These are phyloP conservation scores for Gossypium sturtianum DNA, from an alignment of 345 rosid species.

Conservation along the genomic window DNA sequence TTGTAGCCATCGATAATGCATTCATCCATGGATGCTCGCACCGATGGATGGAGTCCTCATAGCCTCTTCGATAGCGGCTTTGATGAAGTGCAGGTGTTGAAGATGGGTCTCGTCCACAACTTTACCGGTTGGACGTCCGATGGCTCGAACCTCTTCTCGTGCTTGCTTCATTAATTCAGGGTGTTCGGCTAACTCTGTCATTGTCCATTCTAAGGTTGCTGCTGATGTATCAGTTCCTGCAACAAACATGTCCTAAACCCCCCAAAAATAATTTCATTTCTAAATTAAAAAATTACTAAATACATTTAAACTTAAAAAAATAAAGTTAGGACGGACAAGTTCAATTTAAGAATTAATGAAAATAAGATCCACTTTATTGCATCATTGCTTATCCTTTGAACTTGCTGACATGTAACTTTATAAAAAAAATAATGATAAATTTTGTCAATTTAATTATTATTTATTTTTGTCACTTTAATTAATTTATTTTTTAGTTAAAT, in stretches of 20 bases:
- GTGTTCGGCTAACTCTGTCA: constrained; percentile 33
- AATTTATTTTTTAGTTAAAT: no score
- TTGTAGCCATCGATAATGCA: constrained; percentile 28
- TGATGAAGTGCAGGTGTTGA: not conserved
- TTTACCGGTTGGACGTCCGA: not conserved
- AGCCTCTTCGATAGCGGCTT: not conserved
- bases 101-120: constrained; percentile 1
- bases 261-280: no score
- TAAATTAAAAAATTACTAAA: not conserved
- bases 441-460: no score
- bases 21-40: constrained; percentile 30
- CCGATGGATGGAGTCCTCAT: constrained; percentile 15
- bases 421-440: no score
- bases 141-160: constrained; percentile 24
- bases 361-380: not conserved
- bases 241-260: constrained; percentile 34
- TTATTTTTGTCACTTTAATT: no score
- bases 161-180: constrained; percentile 29
- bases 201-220: constrained; percentile 31
- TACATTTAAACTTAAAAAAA: not conserved
- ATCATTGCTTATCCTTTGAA: not conserved
- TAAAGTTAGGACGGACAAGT: not conserved
- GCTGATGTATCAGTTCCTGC: constrained; percentile 36
- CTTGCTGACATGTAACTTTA: not conserved
- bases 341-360: not conserved